Evolutionary conservation across 306 rosid species (phyloP).

Genomic region (Quercus parvula): DNA sequence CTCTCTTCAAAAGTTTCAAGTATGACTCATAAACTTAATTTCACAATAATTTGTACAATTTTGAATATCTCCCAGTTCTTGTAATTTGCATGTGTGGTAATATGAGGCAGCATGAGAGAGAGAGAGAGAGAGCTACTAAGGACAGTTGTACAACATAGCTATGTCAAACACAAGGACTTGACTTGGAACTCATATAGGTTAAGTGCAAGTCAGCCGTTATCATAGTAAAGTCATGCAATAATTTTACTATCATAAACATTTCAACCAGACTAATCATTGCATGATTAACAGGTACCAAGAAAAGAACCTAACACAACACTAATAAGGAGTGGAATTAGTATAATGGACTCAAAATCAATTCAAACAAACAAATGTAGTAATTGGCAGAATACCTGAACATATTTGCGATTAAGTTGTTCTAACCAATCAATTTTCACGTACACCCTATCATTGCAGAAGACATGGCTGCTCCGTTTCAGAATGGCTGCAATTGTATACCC

Average conservation of each 20-base stretch:
- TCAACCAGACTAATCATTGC: conserved; percentile 5
- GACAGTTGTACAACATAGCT: background rate
- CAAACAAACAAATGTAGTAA: background rate
- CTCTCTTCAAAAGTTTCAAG: too few species aligned
- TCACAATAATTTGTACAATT: background rate
- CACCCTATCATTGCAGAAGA: conserved; percentile 72
- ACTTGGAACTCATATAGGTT: background rate
- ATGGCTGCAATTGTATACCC: conserved; percentile 95
- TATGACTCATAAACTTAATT: too few species aligned
- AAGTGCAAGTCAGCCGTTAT: background rate
- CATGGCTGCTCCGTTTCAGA: conserved; percentile 91
- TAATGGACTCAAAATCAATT: background rate
- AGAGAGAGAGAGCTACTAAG: background rate
- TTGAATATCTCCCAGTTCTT: too few species aligned
- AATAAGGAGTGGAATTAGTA: background rate
- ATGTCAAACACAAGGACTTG: background rate
- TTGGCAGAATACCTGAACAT: conserved; percentile 68
- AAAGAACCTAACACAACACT: background rate
- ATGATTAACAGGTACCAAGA: background rate
- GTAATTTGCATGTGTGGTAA: background rate
- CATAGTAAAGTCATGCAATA: background rate
- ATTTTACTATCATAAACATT: background rate
- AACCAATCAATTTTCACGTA: conserved; percentile 87
- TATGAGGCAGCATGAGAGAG: background rate
- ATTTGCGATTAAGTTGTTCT: conserved; percentile 91